phyloP scores from a whole-genome alignment of 1,284 basidiomycete genomes.

The Rhodotorula glutinis region DNA sequence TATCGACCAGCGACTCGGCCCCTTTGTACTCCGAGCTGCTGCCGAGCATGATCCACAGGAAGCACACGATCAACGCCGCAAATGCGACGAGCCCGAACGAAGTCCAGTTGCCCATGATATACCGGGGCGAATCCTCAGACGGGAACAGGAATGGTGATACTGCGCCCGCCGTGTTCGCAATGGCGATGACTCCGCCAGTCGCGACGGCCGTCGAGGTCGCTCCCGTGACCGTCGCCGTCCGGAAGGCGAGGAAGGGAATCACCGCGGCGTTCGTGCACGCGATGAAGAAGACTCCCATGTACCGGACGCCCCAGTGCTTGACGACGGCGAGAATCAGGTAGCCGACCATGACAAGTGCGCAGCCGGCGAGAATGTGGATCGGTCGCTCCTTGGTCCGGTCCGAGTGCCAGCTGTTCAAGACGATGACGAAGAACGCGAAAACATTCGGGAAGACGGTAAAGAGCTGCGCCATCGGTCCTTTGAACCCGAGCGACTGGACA shows the following conservation, averaged over 20 bases:
- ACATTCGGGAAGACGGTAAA: slow-evolving; percentile 25
- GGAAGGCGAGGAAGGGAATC: slow-evolving; percentile 41
- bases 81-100: slow-evolving; percentile 42
- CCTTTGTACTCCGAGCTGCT: slow-evolving; percentile 40
- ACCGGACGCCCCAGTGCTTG: slow-evolving; percentile 40
- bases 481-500: slow-evolving; percentile 20
- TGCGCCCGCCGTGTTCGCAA: slow-evolving; percentile 43
- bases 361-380: slow-evolving; percentile 16
- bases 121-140: slow-evolving; percentile 8
- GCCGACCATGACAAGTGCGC: slow-evolving; percentile 30
- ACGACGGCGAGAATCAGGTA: slow-evolving; percentile 44
- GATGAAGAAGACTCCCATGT: slow-evolving; percentile 44
- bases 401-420: slow-evolving; percentile 28
- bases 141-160: slow-evolving; percentile 39
- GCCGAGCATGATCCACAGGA: slow-evolving; percentile 44
- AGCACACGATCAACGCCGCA: slow-evolving; percentile 31
- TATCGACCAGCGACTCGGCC: slow-evolving; percentile 5
- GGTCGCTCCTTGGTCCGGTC: slow-evolving; percentile 38
- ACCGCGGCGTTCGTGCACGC: slow-evolving; percentile 45
- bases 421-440: slow-evolving; percentile 32
- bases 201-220: slow-evolving; percentile 44
- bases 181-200: slow-evolving; percentile 43
- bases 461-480: slow-evolving; percentile 34
- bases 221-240: slow-evolving; percentile 44
- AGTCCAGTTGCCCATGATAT: slow-evolving; percentile 42